Percentiles rank a stretch among this genome's conserved stretches.
Conservation (phyloP, 176 grass and related monocot genomes). For the Saccharum officinarum region DNA sequence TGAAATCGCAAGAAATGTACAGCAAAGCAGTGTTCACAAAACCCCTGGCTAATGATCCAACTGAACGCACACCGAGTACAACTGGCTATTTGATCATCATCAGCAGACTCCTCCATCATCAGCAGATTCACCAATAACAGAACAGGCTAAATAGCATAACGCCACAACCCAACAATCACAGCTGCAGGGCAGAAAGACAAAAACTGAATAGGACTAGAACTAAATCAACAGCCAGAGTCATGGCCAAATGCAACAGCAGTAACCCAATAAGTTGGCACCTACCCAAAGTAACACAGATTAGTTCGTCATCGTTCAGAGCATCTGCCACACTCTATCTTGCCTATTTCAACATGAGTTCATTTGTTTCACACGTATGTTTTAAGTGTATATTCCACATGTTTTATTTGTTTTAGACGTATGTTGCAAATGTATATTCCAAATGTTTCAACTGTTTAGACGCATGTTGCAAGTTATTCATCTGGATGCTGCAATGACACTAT, state of each 20-base stretch:
- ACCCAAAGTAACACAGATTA: conserved; percentile 5
- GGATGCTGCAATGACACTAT: too few relatives aligned
- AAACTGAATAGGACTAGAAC: not conserved
- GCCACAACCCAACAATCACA: not conserved
- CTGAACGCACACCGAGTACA: not conserved
- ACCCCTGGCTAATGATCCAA: not conserved
- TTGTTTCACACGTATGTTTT: too few relatives aligned
- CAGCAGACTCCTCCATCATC: not conserved
- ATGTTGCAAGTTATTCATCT: too few relatives aligned
- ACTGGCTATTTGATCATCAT: too few relatives aligned
- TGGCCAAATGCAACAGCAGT: conserved; percentile 1
- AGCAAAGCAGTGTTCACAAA: too few relatives aligned
- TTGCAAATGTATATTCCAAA: too few relatives aligned
- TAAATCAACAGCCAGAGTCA: not conserved
- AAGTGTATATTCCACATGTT: too few relatives aligned
- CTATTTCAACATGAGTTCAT: not conserved
- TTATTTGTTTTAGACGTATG: too few relatives aligned
- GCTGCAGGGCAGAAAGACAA: not conserved
- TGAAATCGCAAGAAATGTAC: too few relatives aligned
- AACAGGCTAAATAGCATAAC: conserved; percentile 19
- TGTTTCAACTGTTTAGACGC: too few relatives aligned
- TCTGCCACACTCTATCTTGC: conserved; percentile 12
- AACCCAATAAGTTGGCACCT: conserved; percentile 6
- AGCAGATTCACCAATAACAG: not conserved
- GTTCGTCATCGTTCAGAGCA: not conserved